Percentiles rank a stretch among this genome's conserved stretches.
Conservation (phyloP, 495 filamentous ascomycete genomes). For the Sordaria brevicollis region DNA sequence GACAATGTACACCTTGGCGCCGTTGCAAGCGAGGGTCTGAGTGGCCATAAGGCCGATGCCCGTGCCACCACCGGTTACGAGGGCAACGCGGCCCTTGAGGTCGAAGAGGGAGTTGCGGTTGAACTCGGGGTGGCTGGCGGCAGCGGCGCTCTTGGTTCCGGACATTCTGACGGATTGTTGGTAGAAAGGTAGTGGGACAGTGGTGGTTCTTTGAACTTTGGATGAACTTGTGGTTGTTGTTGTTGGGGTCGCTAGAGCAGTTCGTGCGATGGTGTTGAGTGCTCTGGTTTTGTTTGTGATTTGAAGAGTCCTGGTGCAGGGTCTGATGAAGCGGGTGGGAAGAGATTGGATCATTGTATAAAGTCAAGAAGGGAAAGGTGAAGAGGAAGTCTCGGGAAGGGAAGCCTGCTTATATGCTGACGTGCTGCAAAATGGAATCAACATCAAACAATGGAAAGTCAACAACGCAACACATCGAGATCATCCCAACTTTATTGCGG, state of each 20-base stretch:
- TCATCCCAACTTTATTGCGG: not conserved
- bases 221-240: not conserved
- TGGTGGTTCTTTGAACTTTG: not conserved
- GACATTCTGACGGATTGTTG: slow-evolving; percentile 29
- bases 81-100: slow-evolving; percentile 50
- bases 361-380: not conserved
- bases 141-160: slow-evolving; percentile 20
- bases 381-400: not conserved
- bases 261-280: not conserved
- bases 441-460: not conserved
- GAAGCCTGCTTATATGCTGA: not conserved
- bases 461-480: not conserved
- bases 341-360: not conserved
- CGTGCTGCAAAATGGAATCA: not conserved
- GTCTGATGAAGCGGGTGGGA: not conserved
- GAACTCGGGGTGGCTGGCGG: slow-evolving; percentile 32
- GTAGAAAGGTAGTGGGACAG: not conserved
- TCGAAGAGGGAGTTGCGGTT: slow-evolving; percentile 48
- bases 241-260: not conserved
- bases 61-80: slow-evolving; percentile 48
- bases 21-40: slow-evolving; percentile 66
- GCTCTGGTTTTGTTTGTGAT: not conserved
- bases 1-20: slow-evolving; percentile 76
- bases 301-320: not conserved
- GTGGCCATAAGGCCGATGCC: slow-evolving; percentile 69